phyloP scores from a whole-genome alignment of 176 grass and related monocot genomes.

The Zizania latifolia region DNA sequence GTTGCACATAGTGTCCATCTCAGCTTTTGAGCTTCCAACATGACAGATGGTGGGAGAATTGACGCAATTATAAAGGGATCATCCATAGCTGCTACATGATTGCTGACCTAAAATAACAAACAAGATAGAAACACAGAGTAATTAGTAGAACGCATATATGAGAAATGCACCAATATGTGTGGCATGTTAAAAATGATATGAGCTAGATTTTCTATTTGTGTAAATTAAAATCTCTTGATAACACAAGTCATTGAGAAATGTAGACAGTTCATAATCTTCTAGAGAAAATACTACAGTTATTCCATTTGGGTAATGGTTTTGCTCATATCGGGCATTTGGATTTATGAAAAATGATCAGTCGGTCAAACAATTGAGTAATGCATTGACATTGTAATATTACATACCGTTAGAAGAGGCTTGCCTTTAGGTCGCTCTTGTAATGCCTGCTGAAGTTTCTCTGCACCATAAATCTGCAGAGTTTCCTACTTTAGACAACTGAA shows the following conservation, averaged over 20 bases:
- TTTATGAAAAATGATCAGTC: background rate
- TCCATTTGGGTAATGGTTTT: background rate
- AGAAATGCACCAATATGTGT: background rate
- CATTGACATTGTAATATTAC: background rate
- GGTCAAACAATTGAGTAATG: background rate
- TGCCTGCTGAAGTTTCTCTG: constrained; percentile 77
- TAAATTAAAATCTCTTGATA: background rate
- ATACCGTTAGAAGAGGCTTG: constrained; percentile 76
- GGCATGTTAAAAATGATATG: background rate
- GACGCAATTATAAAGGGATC: constrained; percentile 89
- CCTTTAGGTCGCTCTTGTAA: constrained; percentile 65
- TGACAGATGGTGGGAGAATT: constrained; percentile 65
- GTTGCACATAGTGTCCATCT: constrained; percentile 96
- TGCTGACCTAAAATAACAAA: constrained; percentile 68
- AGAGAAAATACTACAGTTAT: background rate
- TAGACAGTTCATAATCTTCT: background rate
- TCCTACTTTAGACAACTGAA: constrained; percentile 21
- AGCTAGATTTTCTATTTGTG: background rate
- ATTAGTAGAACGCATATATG: background rate
- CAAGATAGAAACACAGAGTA: background rate
- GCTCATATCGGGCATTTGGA: background rate
- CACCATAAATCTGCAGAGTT: constrained; percentile 79
- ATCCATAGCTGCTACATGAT: constrained; percentile 93
- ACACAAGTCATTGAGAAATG: background rate
- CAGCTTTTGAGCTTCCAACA: constrained; percentile 70